phyloP scores from a whole-genome alignment of 2,329 filamentous ascomycete genomes.

The Cytospora mali region DNA sequence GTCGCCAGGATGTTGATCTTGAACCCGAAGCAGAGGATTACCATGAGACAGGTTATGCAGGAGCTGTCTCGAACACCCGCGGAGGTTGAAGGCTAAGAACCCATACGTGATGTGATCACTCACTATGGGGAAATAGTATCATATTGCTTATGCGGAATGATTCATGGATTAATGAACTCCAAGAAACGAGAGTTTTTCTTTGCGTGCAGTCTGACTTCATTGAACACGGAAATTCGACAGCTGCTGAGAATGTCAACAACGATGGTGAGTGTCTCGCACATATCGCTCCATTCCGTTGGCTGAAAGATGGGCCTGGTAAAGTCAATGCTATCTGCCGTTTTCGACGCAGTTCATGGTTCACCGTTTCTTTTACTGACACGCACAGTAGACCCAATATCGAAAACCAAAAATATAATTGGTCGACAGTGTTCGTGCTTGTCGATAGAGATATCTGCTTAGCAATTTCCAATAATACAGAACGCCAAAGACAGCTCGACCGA shows the following conservation, averaged over 20 bases:
- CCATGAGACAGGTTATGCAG: constrained; percentile 53
- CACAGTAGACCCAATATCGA: background rate
- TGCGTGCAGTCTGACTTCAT: background rate
- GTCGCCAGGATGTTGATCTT: constrained; percentile 58
- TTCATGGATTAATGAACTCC: background rate
- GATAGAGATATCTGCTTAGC: no score
- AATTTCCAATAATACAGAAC: no score
- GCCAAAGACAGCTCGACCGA: no score
- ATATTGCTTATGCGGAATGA: background rate
- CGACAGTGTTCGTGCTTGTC: background rate
- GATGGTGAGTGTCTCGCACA: constrained; percentile 5
- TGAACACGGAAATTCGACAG: background rate
- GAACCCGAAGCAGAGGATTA: constrained; percentile 54
- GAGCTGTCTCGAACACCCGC: constrained; percentile 41
- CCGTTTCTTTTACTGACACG: background rate
- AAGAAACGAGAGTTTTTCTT: background rate
- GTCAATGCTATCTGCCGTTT: background rate
- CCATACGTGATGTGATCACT: background rate
- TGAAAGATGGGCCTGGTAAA: background rate
- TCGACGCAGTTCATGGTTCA: background rate
- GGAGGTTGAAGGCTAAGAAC: constrained; percentile 35
- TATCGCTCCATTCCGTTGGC: background rate
- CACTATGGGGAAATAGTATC: background rate
- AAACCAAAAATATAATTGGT: background rate
- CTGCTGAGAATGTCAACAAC: background rate